Percentiles rank a stretch among this genome's conserved stretches.
These are phyloP conservation scores for Dunaliella sp. DNA, from an alignment of 139 green algal genomes.

Conservation along the genomic window DNA sequence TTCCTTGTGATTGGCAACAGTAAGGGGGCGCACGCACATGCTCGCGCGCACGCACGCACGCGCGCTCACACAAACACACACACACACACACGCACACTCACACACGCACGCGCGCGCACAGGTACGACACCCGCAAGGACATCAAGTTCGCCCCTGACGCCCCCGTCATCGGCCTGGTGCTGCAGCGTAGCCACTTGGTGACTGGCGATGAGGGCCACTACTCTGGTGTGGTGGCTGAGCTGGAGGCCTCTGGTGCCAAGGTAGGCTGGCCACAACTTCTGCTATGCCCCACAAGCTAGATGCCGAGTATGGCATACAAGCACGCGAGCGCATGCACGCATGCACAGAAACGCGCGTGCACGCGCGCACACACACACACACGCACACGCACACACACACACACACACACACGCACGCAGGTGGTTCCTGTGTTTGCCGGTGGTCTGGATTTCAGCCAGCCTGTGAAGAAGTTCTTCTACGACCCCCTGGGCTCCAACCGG, in stretches of 20 bases:
- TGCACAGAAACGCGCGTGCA: too few species aligned
- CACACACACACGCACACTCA: too few species aligned
- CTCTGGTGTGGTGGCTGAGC: constrained; percentile 82
- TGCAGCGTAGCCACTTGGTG: constrained; percentile 97
- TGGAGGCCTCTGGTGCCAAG: constrained; percentile 91
- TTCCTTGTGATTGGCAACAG: too few species aligned
- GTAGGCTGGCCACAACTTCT: too few species aligned
- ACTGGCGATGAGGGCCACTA: constrained; percentile 98
- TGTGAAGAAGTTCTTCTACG: constrained; percentile 98
- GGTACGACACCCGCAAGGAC: constrained; percentile 93
- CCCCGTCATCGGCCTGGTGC: constrained; percentile 92
- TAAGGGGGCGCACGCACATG: too few species aligned
- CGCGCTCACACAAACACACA: too few species aligned
- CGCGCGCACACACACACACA: too few species aligned
- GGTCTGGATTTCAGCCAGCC: constrained; percentile 95
- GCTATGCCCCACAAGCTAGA: too few species aligned
- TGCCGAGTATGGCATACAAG: too few species aligned
- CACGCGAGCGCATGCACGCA: too few species aligned
- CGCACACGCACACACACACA: too few species aligned
- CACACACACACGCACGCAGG: constrained; percentile 7
- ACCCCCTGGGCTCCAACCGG: constrained; percentile 81
- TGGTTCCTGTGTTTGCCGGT: constrained; percentile 95
- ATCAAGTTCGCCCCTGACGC: constrained; percentile 82
- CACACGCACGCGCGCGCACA: constrained; percentile 9
- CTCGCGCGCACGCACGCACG: too few species aligned